Evolutionary conservation across 495 filamentous ascomycete species (phyloP), one percentile per base, ranked within the genome.

Genomic region (Corynascus novoguineensis): DNA sequence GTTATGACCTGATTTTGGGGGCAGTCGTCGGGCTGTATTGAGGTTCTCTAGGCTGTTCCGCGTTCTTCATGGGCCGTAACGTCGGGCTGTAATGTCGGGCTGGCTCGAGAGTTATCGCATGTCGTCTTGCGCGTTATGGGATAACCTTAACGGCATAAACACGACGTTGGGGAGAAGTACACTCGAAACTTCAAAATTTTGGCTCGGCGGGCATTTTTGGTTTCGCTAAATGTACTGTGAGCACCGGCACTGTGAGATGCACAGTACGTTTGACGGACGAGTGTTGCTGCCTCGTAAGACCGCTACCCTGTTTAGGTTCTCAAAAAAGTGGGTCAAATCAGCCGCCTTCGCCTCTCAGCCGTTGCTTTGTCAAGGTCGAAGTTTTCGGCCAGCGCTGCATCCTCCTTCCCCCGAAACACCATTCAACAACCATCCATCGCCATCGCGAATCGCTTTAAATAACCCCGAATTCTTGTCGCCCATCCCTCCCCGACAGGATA

Each of bases 401-500:
- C 64, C 56, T 52, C 57, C 54, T 63, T 60, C 60, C 62, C 58
- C 62, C 58, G 65, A 70, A 72, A 68, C 65, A 64, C 40, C 53
- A 51, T 46, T 37, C 54, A 53, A 49, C 68, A 61, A 61, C 66
- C 57, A 29, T 41, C 29, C 58, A 44, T 64, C 59, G 59, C 47
- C 60, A 73, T 69, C 69, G 63, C 68, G 60, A 69, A 68, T 69
- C 73, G 73, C 67, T 64, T 68, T 68, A 63, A 50, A 59, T 65
- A 64, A 58, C 57, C 58, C 63, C 60, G 54, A 42, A 64, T 66
- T 65, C 53, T 59, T 58, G 42, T 61, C 55, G 65, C 60, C 54
- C 21, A 61, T 55, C 59, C 31, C 28, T 22, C 51, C 58, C 64
- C 67, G 70, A 60, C 68, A 60, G 55, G 46, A 52, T 53, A 50